Conservation (phyloP, 306 rosid species). For the Quercus wislizeni region DNA sequence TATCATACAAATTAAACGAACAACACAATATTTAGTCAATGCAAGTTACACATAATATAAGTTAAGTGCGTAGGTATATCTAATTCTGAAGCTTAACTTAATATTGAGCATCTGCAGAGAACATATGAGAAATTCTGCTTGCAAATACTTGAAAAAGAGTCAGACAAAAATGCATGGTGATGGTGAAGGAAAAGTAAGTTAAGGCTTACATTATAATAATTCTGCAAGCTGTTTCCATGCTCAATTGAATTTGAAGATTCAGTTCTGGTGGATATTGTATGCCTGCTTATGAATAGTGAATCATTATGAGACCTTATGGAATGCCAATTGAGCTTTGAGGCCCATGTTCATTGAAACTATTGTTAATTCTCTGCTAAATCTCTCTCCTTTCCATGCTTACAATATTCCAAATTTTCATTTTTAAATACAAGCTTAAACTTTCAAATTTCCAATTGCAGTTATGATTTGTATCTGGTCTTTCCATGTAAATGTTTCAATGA, state of each 20-base stretch:
- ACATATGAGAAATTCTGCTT: not conserved
- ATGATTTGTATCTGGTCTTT: not conserved
- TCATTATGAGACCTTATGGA: not conserved
- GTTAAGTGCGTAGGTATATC: not conserved
- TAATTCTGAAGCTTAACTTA: not conserved
- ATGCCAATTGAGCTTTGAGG: not conserved
- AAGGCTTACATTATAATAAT: not conserved
- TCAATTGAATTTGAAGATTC: not conserved
- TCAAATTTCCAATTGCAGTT: not conserved
- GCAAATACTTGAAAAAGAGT: not conserved
- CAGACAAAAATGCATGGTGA: not conserved
- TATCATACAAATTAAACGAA: slow-evolving; percentile 13
- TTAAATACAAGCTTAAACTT: not conserved
- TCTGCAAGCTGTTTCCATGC: not conserved
- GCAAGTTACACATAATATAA: not conserved
- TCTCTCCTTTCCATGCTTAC: not conserved
- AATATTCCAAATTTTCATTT: not conserved
- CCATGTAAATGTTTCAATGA: not conserved
- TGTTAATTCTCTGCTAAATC: not conserved
- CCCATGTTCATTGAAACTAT: not conserved
- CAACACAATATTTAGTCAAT: not conserved
- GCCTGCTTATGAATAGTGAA: not conserved
- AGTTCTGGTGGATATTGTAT: not conserved
- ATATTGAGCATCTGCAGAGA: not conserved
- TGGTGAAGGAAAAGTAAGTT: not conserved